Evolutionary conservation across 139 green algal species (phyloP), one percentile per base, ranked within the genome.

Genomic region (Chlorella sorokiniana): DNA sequence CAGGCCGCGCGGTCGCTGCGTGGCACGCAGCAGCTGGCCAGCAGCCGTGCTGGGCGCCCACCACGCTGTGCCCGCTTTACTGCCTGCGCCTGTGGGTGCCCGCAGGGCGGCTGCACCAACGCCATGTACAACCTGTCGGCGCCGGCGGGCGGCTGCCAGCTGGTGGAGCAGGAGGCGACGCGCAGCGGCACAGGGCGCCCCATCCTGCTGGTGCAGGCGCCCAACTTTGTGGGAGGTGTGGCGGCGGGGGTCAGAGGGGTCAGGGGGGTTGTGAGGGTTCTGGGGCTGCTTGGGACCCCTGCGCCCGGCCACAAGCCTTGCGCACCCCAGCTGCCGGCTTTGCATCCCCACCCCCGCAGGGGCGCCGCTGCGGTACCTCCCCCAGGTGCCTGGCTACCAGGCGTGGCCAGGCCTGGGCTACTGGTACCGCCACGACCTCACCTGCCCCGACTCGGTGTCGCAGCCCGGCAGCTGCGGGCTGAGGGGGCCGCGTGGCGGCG

Each of bases 401-500:
- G 73, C 52, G 2, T 69, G 29, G 7, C 73, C 73, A 2, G 73
- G 73, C 27, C 73, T 79, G 2, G 73, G 73, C 10, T 79, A 54
- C 10, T 79, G 73, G 73, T 79, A 79, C 54, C 69, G 73, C 52
- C 41, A 69, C 4, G 73, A 79, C 38, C n/a, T 79, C 1, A 8
- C 20, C 20, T 79, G 73, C 54, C 0, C 18, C 25, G 37, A 40
- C 54, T 79, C 73, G n/a, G 54, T 79, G 11, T 79, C 73, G 5
- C 73, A 79, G 73, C 73, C 73, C 3, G 73, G 54, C 38, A 79
- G 73, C 73, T 79, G 73, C 73, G 73, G 73, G 3, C 54, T 79
- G 73, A 41, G 4, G 73, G 73, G 25, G 38, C 1, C 10, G 37
- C 73, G 10, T 35, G 54, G 54, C 31, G 14, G 0, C 4, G 73